Base-by-base conservation (phyloP, 352 stramenopile genomes). In the Phytophthora cryptogea region DNA sequence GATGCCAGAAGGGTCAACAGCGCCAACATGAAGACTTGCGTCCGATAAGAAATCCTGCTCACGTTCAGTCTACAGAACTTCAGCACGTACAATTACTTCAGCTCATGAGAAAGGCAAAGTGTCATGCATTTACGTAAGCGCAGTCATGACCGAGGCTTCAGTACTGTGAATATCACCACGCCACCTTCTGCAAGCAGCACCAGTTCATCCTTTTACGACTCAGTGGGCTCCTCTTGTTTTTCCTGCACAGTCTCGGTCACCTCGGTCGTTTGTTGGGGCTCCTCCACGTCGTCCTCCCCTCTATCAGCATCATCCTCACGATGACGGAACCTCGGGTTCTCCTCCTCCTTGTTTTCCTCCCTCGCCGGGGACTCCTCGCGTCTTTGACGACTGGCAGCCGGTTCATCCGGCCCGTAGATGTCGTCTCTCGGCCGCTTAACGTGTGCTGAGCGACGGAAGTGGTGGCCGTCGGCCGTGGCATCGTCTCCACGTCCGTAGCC, bases 401-500 rank as follows among this genome's bases (percentile, higher is more conserved):
- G 78, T 53, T 88, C 81, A 17, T 88, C 74, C 6, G 8, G 51
- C 14, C 33, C 33, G 8, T 77, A 49, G 31, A 78, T 86, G 45
- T 91, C 80, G n/a, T 55, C 79, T 26, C 85, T 72, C 14, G 68
- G 68, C 20, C 85, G 76, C 65, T 94, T 94, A 1, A 51, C 47
- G 30, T 78, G 65, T 5, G 56, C 55, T 16, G 81, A 79, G 51
- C 85, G 85, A 33, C 85, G 80, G 62, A 94, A 92, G 65, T 92
- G 85, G 55, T 86, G 63, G 10, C 72, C 79, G 14, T 90, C 75
- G 16, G 63, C 66, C 27, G 59, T 74, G 2, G 81, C 70, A 51
- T 78, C 69, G 41, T 83, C 80, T 59, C 72, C 88, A 40, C 82
- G 82, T 30, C 86, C 86, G 46, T 90, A 95, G 41, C 86, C 86